phyloP scores from a whole-genome alignment of 306 rosid genomes.

The Oemleria cerasiformis region DNA sequence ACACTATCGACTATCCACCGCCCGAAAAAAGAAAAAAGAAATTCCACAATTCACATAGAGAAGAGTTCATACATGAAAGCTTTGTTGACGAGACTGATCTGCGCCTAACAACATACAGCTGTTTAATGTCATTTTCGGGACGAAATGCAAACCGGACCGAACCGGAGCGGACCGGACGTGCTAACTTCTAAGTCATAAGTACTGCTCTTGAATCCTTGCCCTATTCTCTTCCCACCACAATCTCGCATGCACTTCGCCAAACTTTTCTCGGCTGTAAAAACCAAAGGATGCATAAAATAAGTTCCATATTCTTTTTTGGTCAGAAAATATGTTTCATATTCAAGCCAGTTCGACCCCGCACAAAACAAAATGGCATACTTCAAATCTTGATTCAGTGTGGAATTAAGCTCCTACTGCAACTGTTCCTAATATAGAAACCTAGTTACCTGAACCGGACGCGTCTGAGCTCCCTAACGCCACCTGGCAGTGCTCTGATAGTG shows the following conservation, averaged over 20 bases:
- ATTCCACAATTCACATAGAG: slow-evolving; percentile 36
- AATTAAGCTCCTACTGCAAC: background rate
- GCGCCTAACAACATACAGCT: slow-evolving; percentile 6
- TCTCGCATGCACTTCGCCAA: slow-evolving; percentile 85
- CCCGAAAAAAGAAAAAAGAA: slow-evolving; percentile 4
- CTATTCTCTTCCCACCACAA: slow-evolving; percentile 97
- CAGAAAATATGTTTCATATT: background rate
- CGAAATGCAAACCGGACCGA: background rate
- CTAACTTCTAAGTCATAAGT: slow-evolving; percentile 40
- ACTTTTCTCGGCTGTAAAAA: slow-evolving; percentile 74
- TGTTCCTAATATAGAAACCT: slow-evolving; percentile 12
- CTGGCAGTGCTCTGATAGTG: slow-evolving; percentile 78
- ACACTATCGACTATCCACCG: slow-evolving; percentile 28
- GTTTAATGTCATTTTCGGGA: slow-evolving; percentile 3
- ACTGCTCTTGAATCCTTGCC: slow-evolving; percentile 87
- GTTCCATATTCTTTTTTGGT: background rate
- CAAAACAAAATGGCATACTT: no score
- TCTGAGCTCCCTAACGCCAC: slow-evolving; percentile 83
- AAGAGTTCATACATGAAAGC: slow-evolving; percentile 29
- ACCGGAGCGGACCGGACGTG: background rate
- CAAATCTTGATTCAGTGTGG: background rate
- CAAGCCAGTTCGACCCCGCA: slow-evolving; percentile 5
- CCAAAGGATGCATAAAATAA: background rate
- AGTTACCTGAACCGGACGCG: slow-evolving; percentile 90
- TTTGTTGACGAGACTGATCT: slow-evolving; percentile 23